Percentiles rank a stretch among this genome's conserved stretches.
These are phyloP conservation scores for Sugiyamaella lignohabitans DNA, from an alignment of 805 yeast species.

Conservation along the genomic window DNA sequence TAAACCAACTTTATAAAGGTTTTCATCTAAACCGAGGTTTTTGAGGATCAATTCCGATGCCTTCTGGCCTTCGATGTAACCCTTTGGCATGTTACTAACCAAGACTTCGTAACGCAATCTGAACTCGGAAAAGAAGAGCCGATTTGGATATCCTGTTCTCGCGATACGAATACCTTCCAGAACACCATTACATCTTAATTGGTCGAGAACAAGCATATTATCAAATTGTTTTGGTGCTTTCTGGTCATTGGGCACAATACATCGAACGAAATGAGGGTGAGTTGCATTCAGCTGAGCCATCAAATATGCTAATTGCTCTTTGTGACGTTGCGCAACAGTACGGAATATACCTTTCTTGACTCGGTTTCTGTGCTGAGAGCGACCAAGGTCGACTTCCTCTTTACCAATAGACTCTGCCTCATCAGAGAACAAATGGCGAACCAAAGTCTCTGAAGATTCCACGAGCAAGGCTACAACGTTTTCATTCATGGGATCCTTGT, in stretches of 20 bases:
- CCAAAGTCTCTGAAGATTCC: constrained; percentile 49
- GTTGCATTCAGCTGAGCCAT: constrained; percentile 71
- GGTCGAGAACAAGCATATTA: constrained; percentile 72
- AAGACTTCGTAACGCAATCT: constrained; percentile 68
- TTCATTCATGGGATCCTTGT: constrained; percentile 87
- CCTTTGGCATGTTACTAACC: constrained; percentile 40
- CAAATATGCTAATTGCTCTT: constrained; percentile 68
- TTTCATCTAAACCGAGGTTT: constrained; percentile 52
- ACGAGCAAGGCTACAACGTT: constrained; percentile 57
- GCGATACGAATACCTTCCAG: constrained; percentile 96
- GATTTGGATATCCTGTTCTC: constrained; percentile 93
- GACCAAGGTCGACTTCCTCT: too few relatives aligned
- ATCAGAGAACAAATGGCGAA: constrained; percentile 48
- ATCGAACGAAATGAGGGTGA: constrained; percentile 94
- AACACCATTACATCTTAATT: constrained; percentile 94
- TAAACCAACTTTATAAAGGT: constrained; percentile 59
- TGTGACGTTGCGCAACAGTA: constrained; percentile 84
- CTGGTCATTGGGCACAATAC: constrained; percentile 81
- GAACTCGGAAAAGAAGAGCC: constrained; percentile 79
- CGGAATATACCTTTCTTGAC: constrained; percentile 43
- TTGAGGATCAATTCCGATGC: constrained; percentile 63
- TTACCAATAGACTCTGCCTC: constrained; percentile 7
- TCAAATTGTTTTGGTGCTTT: constrained; percentile 69
- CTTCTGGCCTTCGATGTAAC: constrained; percentile 47
- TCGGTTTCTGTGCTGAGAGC: constrained; percentile 17